Evolutionary conservation across 805 yeast species (phyloP), one percentile per base, ranked within the genome.

Genomic region (Wickerhamiella australiensis): DNA sequence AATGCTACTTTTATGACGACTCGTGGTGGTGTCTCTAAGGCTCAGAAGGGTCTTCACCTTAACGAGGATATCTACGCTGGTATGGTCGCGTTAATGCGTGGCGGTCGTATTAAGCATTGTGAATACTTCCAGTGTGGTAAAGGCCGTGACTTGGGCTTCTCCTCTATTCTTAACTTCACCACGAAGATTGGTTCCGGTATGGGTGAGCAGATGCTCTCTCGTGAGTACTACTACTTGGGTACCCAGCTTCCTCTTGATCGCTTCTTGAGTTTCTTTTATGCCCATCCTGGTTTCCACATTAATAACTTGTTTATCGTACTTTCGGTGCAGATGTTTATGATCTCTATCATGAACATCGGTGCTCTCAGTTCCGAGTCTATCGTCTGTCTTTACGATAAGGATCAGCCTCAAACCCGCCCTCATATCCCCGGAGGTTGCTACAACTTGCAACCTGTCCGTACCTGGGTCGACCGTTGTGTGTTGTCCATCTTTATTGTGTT

Each of bases 31-130:
- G 76, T 90, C 2, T 86, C 96, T 1, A 88, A 88, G 64, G 96
- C 95, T 1, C 97, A 88, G 65, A 85, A 81, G 62, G 94, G 96
- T 11, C 69, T 88, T 51, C 97, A 88, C 64, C 68, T 88, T 61
- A 88, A 88, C 68, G 96, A 88, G 63, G 97, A 88, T 70, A 90
- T 88, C 35, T 88, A 83, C 65, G 96, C 96, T 18, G 97, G 97
- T 43, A 90, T 88, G 83, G 85, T 71, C 53, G 96, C 95, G 0
- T 62, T 84, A 55, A 70, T 84, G 59, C 75, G 97, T 52, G 96
- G 96, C 40, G 97, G 96, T 1, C 73, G 90, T 57, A 88, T 88
- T 53, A 88, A 88, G 68, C 97, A 90, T 64, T 84, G 95, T 65
- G 97, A 90, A 61, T 90, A 82, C 65, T 87, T 79, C 66, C 97